Percentiles rank a stretch among this genome's conserved stretches.
phyloP scores from a whole-genome alignment of 108 stramenopile genomes.

The Skeletonema marinoi region DNA sequence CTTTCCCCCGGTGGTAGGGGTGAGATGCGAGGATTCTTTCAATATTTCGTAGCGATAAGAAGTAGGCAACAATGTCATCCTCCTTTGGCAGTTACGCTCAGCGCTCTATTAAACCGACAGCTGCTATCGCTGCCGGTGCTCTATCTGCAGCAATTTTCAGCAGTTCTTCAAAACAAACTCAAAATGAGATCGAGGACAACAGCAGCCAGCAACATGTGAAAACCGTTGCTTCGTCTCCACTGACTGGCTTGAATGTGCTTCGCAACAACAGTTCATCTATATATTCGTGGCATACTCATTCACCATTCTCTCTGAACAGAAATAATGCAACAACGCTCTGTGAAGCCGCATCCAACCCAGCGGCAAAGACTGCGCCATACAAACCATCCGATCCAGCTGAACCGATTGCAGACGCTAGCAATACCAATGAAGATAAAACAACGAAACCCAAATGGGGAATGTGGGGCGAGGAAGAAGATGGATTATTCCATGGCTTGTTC shows the following conservation, averaged over 20 bases:
- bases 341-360: neutral
- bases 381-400: conserved; percentile 29
- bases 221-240: neutral
- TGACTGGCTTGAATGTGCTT: neutral
- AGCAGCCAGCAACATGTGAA: neutral
- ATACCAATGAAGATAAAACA: conserved; percentile 5
- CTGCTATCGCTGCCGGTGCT: neutral
- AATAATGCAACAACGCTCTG: neutral
- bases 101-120: neutral
- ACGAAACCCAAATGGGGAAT: neutral
- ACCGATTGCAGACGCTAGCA: conserved; percentile 6
- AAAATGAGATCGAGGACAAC: conserved; percentile 1
- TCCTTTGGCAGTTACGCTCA: neutral
- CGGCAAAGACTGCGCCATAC: neutral
- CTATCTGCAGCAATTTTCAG: neutral
- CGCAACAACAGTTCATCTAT: neutral
- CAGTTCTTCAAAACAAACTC: neutral
- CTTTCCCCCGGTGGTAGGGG: no score
- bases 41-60: no score
- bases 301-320: neutral
- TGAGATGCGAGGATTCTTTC: no score
- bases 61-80: neutral
- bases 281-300: neutral
- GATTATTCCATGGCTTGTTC: conserved; percentile 64
- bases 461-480: conserved; percentile 35